Evolutionary conservation across 805 yeast genomes (phyloP).

Genomic region (Komagataella populi): DNA sequence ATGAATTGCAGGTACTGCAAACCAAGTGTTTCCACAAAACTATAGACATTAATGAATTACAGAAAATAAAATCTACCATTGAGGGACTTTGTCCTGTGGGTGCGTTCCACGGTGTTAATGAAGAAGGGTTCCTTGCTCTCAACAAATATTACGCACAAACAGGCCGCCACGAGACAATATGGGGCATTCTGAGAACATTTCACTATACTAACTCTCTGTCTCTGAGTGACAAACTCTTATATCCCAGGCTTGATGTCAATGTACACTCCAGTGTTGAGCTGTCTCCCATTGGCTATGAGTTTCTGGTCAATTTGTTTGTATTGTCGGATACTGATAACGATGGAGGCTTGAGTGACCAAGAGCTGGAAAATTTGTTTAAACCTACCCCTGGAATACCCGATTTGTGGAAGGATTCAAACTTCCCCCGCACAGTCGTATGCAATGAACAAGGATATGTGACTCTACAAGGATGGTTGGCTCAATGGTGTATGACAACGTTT

Average conservation of each 20-base stretch:
- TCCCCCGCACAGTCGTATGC: conserved; percentile 80
- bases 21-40: conserved; percentile 56
- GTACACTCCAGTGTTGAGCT: conserved; percentile 73
- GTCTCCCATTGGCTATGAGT: conserved; percentile 84
- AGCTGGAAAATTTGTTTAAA: conserved; percentile 52
- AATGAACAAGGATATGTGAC: conserved; percentile 86
- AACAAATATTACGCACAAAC: conserved; percentile 77
- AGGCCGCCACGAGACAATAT: conserved; percentile 92
- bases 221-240: conserved; percentile 63
- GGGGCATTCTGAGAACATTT: conserved; percentile 86
- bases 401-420: conserved; percentile 73
- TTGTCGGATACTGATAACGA: conserved; percentile 91
- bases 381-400: conserved; percentile 92
- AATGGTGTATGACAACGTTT: conserved; percentile 94
- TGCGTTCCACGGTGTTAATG: conserved; percentile 37
- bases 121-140: conserved; percentile 62
- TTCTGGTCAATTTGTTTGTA: conserved; percentile 79
- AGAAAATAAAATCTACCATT: conserved; percentile 24
- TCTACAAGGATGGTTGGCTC: conserved; percentile 97
- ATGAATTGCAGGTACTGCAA: conserved; percentile 62
- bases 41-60: conserved; percentile 31
- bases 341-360: conserved; percentile 78
- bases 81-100: neutral
- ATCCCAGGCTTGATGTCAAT: conserved; percentile 68
- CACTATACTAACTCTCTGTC: conserved; percentile 89